A percentile compares a stretch with the other conserved stretches of the same genome.
These are phyloP conservation scores for Aspergillus taichungensis DNA, from an alignment of 495 filamentous ascomycete genomes.

Conservation along the genomic window DNA sequence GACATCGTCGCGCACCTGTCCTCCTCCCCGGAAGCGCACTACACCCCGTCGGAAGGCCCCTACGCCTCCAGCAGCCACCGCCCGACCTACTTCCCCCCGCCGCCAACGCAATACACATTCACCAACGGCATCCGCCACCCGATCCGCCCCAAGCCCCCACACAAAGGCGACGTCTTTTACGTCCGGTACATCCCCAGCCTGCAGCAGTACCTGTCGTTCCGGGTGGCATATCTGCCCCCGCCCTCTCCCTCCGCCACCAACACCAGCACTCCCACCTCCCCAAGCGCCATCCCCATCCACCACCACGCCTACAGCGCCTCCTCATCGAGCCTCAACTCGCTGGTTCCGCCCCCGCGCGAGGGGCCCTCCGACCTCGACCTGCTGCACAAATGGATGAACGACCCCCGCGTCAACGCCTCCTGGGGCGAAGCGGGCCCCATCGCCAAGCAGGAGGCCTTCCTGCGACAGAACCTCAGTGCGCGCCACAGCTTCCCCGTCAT, in stretches of 20 bases:
- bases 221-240: conserved; percentile 50
- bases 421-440: conserved; percentile 69
- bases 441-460: conserved; percentile 56
- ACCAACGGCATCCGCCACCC: conserved; percentile 79
- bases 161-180: conserved; percentile 84
- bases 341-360: conserved; percentile 16
- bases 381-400: conserved; percentile 83
- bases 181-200: conserved; percentile 75
- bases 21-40: conserved; percentile 13
- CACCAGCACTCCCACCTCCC: conserved; percentile 12
- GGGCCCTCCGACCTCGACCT: conserved; percentile 58
- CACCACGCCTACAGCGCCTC: conserved; percentile 19
- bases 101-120: conserved; percentile 70
- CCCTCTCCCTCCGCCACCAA: conserved; percentile 11
- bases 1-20: conserved; percentile 22
- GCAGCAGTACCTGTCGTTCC: conserved; percentile 79
- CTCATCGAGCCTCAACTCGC: conserved; percentile 17
- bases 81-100: conserved; percentile 83
- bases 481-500: conserved; percentile 84
- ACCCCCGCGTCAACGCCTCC: conserved; percentile 68
- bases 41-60: conserved; percentile 40
- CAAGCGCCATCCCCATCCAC: conserved; percentile 11
- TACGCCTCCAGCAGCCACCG: conserved; percentile 68
- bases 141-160: conserved; percentile 77
- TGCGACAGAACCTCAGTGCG: conserved; percentile 52